Evolutionary conservation across 1,139 yeast species (phyloP).

Genomic region (Suzukiozyma palmioleophila): DNA sequence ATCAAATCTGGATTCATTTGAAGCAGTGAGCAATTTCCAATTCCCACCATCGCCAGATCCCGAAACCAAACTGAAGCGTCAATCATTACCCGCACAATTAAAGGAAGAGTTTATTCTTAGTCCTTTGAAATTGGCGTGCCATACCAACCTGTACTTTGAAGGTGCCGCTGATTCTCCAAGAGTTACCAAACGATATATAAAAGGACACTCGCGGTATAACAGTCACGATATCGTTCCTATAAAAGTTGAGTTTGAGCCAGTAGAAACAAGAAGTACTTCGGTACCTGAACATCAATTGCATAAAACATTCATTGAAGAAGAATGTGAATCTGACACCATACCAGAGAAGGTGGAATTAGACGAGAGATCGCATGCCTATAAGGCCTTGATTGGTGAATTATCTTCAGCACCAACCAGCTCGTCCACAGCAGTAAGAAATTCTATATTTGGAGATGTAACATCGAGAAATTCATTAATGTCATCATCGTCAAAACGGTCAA

Average conservation of each 20-base stretch:
- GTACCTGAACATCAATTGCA: slow-evolving; percentile 20
- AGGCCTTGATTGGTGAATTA: slow-evolving; percentile 4
- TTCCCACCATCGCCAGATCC: slow-evolving; percentile 39
- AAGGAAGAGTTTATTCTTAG: slow-evolving; percentile 39
- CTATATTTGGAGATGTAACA: slow-evolving; percentile 1
- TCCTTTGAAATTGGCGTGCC: slow-evolving; percentile 34
- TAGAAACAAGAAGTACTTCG: slow-evolving; percentile 23
- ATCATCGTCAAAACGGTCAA: slow-evolving; percentile 33
- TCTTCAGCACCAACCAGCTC: slow-evolving; percentile 4
- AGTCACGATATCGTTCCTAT: slow-evolving; percentile 45
- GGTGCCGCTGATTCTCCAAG: slow-evolving; percentile 2
- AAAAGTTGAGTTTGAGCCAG: slow-evolving; percentile 40
- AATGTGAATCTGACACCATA: slow-evolving; percentile 4
- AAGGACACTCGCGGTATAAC: slow-evolving; percentile 36
- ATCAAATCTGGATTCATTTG: neutral
- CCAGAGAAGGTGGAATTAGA: slow-evolving; percentile 1
- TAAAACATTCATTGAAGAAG: slow-evolving; percentile 6
- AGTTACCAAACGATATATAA: slow-evolving; percentile 21
- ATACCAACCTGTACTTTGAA: slow-evolving; percentile 12
- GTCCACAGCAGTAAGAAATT: slow-evolving; percentile 1
- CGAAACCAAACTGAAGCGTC: slow-evolving; percentile 23
- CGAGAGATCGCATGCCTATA: slow-evolving; percentile 4
- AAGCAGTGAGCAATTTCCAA: slow-evolving; percentile 6
- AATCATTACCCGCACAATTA: slow-evolving; percentile 33
- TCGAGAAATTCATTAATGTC: slow-evolving; percentile 4